Evolutionary conservation across 176 grass and related monocot species (phyloP), one percentile per base, ranked within the genome.

Genomic region (Oryza australiensis): DNA sequence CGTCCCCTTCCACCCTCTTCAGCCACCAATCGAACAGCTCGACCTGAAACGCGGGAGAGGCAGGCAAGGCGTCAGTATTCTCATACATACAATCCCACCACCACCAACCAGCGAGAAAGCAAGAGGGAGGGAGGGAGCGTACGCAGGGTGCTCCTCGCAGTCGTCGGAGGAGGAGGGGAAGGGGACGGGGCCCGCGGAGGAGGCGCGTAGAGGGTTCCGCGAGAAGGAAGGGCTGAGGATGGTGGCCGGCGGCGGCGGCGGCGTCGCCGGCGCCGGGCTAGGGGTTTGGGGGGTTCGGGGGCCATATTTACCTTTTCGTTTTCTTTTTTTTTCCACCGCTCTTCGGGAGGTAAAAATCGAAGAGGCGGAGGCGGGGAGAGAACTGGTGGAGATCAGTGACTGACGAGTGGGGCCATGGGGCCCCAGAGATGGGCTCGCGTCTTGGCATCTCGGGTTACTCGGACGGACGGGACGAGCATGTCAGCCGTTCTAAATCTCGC

Each of bases 1-100:
- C 81, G 0, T 68, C 46, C 35, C 69, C 75, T 46, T 83, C 74
- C 68, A 83, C 80, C 32, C 43, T 67, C 15, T 2, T 45, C 81
- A 79, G 62, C 81, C 86, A 88, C 86, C 86, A 88, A 11, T 84
- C 68, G 35, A 0, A 15, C 22, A 88, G 68, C 34, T 3, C 8
- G 35, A 88, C 27, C 86, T 88, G 42, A 22, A 51, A n/a, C 51
- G 48, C n/a, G 57, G 3, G 71, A 67, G 8, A 74, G 62, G 13
- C 16, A 53, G 46, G 49, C 20, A 29, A 70, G 16, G 34, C 14
- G 23, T 15, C 22, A 72, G 43, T 72, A 20, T 8, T 37, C 60
- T 86, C 12, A 80, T 27, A 11, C 7, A 40, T 40, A 2, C 38
- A 6, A 26, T 63, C 29, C 29, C 34, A 35, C 5, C 7, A 35